Conservation (phyloP, 108 stramenopile genomes). For the Aureococcus anophagefferens region DNA sequence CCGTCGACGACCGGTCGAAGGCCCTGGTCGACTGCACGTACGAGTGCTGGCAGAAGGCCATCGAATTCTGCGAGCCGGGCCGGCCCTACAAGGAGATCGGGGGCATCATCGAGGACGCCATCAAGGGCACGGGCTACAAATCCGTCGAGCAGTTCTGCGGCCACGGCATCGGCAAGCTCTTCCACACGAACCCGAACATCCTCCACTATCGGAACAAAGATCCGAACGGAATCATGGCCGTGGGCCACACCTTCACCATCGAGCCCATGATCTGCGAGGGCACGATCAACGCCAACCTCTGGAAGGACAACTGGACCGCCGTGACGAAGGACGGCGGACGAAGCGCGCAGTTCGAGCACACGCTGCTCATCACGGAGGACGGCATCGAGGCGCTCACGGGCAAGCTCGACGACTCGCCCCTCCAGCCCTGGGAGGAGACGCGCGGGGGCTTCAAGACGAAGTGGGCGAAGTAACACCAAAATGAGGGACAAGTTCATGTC, state of each 20-base stretch:
- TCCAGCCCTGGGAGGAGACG: conserved; percentile 81
- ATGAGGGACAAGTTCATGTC: no score
- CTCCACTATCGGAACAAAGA: conserved; percentile 86
- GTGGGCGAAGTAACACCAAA: no score
- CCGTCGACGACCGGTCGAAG: conserved; percentile 41
- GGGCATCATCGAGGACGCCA: conserved; percentile 73
- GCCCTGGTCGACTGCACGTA: conserved; percentile 69
- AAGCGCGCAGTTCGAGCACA: conserved; percentile 90
- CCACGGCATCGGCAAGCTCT: conserved; percentile 85
- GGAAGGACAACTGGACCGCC: conserved; percentile 98
- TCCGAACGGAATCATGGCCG: conserved; percentile 51
- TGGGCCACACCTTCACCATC: conserved; percentile 98
- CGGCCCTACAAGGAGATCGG: conserved; percentile 84
- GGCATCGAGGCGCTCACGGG: conserved; percentile 81
- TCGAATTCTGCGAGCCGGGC: conserved; percentile 42
- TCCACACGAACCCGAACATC: conserved; percentile 90
- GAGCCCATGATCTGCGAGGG: conserved; percentile 99
- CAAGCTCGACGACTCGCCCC: conserved; percentile 57
- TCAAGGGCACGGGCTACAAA: conserved; percentile 50
- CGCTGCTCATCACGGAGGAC: conserved; percentile 66
- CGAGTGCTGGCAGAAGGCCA: conserved; percentile 34
- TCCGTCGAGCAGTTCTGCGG: conserved; percentile 82
- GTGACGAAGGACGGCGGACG: conserved; percentile 68
- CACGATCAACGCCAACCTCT: conserved; percentile 40
- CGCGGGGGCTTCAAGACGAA: conserved; percentile 55